Evolutionary conservation across 148 eudicot species (phyloP).

Genomic region (Rhododendron kiyosumense): DNA sequence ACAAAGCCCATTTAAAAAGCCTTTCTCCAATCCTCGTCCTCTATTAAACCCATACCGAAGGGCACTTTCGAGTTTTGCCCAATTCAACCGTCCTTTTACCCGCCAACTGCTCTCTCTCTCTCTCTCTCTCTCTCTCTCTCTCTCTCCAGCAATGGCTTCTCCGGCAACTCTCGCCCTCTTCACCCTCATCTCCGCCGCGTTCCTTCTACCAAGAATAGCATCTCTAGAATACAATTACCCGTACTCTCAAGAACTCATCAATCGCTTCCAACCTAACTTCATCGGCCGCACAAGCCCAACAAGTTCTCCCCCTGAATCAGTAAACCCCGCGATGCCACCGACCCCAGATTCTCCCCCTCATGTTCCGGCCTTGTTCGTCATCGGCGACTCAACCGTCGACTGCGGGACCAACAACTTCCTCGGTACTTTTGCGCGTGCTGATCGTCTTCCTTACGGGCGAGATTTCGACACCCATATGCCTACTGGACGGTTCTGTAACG

Average conservation of each 20-base stretch:
- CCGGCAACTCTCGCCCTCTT: conserved; percentile 24
- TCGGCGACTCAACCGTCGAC: conserved; percentile 89
- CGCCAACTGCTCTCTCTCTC: conserved; percentile 24
- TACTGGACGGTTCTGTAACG: conserved; percentile 86
- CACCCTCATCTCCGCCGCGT: conserved; percentile 12
- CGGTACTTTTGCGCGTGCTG: conserved; percentile 89
- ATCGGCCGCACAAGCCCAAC: background rate
- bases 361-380: conserved; percentile 68
- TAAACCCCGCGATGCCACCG: conserved; percentile 4
- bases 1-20: background rate
- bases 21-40: background rate
- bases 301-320: conserved; percentile 20
- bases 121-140: background rate
- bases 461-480: conserved; percentile 84
- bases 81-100: conserved; percentile 17
- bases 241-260: conserved; percentile 30
- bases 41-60: background rate
- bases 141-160: conserved; percentile 5
- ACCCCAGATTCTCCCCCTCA: conserved; percentile 15
- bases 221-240: conserved; percentile 21
- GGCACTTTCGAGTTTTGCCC: background rate
- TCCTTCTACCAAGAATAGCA: conserved; percentile 2
- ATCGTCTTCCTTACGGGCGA: conserved; percentile 77
- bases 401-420: conserved; percentile 86
- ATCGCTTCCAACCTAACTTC: background rate